Evolutionary conservation across 139 green algal species (phyloP).

Genomic region (Spirogloea muscicola): DNA sequence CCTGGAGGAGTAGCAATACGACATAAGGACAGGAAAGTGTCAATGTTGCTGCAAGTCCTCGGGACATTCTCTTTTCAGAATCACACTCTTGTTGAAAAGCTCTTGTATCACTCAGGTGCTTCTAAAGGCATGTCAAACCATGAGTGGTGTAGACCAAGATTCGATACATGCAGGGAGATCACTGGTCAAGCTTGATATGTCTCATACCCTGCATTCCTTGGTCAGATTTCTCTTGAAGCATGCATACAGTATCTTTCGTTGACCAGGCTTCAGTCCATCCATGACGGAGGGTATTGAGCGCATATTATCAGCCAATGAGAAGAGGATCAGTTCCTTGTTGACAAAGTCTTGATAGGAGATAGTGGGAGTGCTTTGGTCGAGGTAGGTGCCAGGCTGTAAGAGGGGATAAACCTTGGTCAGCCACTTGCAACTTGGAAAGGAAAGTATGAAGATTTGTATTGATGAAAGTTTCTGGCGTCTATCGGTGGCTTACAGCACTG

Average conservation of each 20-base stretch:
- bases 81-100: not conserved
- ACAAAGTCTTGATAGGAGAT: slow-evolving; percentile 91
- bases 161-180: not conserved
- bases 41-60: not conserved
- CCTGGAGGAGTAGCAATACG: slow-evolving; percentile 51
- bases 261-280: slow-evolving; percentile 95
- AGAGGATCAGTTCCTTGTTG: slow-evolving; percentile 61
- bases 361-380: slow-evolving; percentile 65
- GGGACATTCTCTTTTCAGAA: not conserved
- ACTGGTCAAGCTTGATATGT: not conserved
- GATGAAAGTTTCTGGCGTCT: too few species aligned
- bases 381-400: slow-evolving; percentile 71
- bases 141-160: not conserved
- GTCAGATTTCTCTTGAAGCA: slow-evolving; percentile 96
- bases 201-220: slow-evolving; percentile 81
- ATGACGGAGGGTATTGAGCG: slow-evolving; percentile 93
- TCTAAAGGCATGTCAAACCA: not conserved
- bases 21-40: not conserved
- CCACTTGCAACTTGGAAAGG: too few species aligned
- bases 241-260: slow-evolving; percentile 96
- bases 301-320: slow-evolving; percentile 73
- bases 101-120: not conserved
- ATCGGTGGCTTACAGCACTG: slow-evolving; percentile 48
- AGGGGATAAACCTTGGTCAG: too few species aligned
- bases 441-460: too few species aligned